Conservation (phyloP, 2,329 filamentous ascomycete species). For the Fusarium algeriense region DNA sequence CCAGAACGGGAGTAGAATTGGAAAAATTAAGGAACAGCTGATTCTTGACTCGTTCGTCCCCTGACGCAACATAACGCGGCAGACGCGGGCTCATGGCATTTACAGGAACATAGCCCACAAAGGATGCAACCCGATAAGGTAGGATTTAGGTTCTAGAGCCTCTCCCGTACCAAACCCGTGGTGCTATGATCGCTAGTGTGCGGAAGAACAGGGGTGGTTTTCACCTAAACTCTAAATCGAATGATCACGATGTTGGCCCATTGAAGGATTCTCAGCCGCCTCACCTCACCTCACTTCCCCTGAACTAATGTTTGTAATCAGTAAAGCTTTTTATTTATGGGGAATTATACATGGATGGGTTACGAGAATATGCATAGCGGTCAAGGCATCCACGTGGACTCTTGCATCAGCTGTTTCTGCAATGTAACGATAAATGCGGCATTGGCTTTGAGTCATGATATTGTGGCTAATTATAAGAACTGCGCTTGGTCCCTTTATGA, state of each 20-base stretch:
- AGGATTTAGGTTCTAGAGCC: too few species aligned
- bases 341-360: accelerated
- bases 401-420: not conserved
- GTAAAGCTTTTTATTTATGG: not conserved
- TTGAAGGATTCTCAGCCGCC: not conserved
- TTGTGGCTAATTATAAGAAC: not conserved
- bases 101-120: not conserved
- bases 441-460: not conserved
- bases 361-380: not conserved
- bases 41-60: not conserved
- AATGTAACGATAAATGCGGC: not conserved
- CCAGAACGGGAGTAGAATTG: not conserved
- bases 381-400: not conserved
- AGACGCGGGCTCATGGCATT: not conserved
- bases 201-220: not conserved
- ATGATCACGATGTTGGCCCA: not conserved
- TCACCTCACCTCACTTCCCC: not conserved
- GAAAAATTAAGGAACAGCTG: not conserved
- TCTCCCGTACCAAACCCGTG: not conserved
- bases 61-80: not conserved
- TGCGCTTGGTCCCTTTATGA: not conserved
- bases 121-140: not conserved
- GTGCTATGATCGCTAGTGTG: not conserved
- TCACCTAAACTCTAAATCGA: slow-evolving; percentile 4
- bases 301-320: not conserved